Evolutionary conservation across 257 asterid genomes (phyloP), one percentile per base, ranked within the genome.

Genomic region (Salvia rosmarinus): DNA sequence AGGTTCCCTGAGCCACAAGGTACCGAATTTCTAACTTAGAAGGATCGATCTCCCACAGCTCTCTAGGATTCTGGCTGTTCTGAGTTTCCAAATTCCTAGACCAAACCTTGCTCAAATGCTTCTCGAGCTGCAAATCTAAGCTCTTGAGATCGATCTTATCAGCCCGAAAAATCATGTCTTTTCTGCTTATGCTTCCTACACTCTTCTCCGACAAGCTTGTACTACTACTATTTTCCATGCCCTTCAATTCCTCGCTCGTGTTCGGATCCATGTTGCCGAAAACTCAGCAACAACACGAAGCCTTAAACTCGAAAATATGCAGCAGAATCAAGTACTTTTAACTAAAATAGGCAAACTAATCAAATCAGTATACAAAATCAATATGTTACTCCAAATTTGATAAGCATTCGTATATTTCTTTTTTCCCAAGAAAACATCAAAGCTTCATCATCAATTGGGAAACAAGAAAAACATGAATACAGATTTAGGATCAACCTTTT

Each of bases 121-220:
- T 85, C 88, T 91, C 93, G 72, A 91, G 89, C 75, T 91, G 92
- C 80, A 82, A 82, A 80, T 91, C 97, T 83, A 91, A 82, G 74
- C 74, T 85, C 65, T 86, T 91, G 28, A 91, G 83, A 79, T 91
- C 97, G 67, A 91, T 79, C 64, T 87, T 82, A 76, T 91, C 96
- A 3, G 96, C 97, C 72, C 93, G 79, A 68, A 89, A 85, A 55
- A 87, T 79, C 95, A 91, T 91, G 20, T 87, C 96, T 64, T 84
- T 83, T 72, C 77, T 77, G 64, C 89, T 80, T 16, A 81, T 14
- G 46, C 81, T 84, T 46, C 86, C 85, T 11, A 67, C 34, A 52
- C 83, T 56, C 54, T 55, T 77, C 0, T 46, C 50, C 1, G 75
- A 50, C 65, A 85, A 7, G 21, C 68, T 65, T 56, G 63, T 84